Conservation (phyloP, 139 green algal species). For the Asterochloris erici region DNA sequence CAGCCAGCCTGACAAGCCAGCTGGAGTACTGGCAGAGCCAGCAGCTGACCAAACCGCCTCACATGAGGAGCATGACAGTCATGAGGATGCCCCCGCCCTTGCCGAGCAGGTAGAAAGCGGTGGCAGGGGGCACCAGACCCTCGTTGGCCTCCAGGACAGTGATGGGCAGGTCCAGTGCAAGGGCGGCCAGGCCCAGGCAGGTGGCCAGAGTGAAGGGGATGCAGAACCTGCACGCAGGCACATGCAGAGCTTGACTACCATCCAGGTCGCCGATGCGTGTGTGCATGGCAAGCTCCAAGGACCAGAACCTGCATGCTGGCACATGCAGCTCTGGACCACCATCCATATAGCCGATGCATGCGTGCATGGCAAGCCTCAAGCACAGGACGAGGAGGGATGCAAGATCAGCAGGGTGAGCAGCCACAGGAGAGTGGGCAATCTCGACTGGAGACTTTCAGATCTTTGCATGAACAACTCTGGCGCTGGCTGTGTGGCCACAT, state of each 20-base stretch:
- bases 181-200: constrained; percentile 77
- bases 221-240: constrained; percentile 77
- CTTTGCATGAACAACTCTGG: too few species aligned
- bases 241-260: neutral
- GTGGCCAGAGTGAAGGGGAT: constrained; percentile 95
- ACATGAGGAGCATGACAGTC: constrained; percentile 80
- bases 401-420: neutral
- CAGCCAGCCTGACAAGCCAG: too few species aligned
- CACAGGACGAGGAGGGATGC: neutral
- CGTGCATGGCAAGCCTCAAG: too few species aligned
- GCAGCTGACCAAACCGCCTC: too few species aligned
- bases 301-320: too few species aligned
- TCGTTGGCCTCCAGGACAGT: constrained; percentile 57
- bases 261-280: neutral
- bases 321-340: too few species aligned
- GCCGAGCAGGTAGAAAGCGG: constrained; percentile 77
- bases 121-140: constrained; percentile 79
- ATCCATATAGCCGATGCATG: too few species aligned
- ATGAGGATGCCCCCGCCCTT: constrained; percentile 78
- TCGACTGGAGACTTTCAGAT: too few species aligned
- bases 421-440: too few species aligned
- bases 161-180: constrained; percentile 86
- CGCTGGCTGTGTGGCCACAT: too few species aligned
- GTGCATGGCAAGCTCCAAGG: neutral
- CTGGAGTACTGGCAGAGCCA: too few species aligned